Percentiles rank a stretch among this genome's conserved stretches.
Evolutionary conservation across 345 rosid species (phyloP).

Genomic region (Heritiera fomes): DNA sequence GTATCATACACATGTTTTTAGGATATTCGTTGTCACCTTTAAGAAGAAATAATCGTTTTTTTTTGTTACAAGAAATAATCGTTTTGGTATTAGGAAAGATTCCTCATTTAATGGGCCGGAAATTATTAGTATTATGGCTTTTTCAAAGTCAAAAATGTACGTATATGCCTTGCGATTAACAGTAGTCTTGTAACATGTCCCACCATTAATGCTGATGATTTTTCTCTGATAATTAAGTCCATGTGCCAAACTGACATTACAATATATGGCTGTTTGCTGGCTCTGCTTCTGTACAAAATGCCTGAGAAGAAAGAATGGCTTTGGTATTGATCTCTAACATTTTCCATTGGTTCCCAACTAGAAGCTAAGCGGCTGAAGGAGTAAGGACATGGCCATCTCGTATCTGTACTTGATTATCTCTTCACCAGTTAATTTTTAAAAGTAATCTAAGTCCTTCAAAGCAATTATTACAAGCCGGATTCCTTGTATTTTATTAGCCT

Average conservation of each 20-base stretch:
- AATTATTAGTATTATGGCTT: constrained; percentile 10
- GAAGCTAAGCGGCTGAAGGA: constrained; percentile 15
- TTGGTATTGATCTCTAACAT: neutral
- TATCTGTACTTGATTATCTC: neutral
- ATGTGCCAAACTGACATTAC: neutral
- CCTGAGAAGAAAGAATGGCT: neutral
- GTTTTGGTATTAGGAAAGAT: constrained; percentile 14
- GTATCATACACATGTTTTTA: too few relatives aligned
- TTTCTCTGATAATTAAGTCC: neutral
- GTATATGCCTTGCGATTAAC: constrained; percentile 20
- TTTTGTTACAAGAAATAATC: constrained; percentile 12
- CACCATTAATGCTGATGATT: neutral
- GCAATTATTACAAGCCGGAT: constrained; percentile 6
- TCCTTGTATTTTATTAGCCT: neutral
- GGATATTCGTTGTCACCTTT: too few relatives aligned
- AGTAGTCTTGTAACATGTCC: constrained; percentile 5
- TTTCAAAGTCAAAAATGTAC: constrained; percentile 31
- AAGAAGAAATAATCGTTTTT: neutral
- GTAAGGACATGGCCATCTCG: constrained; percentile 18
- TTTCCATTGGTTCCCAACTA: constrained; percentile 3
- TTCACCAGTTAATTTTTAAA: neutral
- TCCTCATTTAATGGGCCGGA: constrained; percentile 24
- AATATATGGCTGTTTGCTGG: neutral
- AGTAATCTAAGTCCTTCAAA: neutral
- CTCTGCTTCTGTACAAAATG: neutral